Conservation (phyloP, 2,329 filamentous ascomycete species). For the Colletotrichum falcatum region DNA sequence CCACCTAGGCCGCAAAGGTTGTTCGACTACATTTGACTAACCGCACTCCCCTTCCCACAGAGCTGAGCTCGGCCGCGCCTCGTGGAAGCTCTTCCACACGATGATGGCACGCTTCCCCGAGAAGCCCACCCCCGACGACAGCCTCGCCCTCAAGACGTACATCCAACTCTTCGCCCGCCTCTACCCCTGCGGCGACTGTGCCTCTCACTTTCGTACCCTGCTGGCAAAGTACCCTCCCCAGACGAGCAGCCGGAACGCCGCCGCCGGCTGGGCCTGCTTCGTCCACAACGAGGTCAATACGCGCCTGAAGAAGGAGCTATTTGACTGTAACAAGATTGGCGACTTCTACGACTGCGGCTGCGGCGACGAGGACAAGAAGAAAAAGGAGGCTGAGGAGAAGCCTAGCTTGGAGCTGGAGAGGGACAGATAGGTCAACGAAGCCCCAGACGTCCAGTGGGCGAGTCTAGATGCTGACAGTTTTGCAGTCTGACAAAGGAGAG, state of each 20-base stretch:
- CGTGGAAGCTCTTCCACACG: constrained; percentile 78
- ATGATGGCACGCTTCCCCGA: constrained; percentile 79
- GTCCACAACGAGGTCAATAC: constrained; percentile 77
- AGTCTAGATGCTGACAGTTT: constrained; percentile 4
- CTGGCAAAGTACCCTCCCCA: constrained; percentile 74
- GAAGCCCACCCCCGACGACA: constrained; percentile 71
- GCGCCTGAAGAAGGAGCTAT: constrained; percentile 69
- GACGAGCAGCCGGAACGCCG: constrained; percentile 71
- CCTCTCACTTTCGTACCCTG: constrained; percentile 73
- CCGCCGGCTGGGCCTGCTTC: constrained; percentile 76
- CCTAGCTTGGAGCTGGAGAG: constrained; percentile 37
- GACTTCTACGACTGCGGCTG: constrained; percentile 81
- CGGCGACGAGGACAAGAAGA: constrained; percentile 70
- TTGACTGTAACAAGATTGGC: constrained; percentile 75
- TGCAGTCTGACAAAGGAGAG: constrained; percentile 30
- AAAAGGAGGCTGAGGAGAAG: constrained; percentile 44
- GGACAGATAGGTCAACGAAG: constrained; percentile 17
- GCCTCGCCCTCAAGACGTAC: constrained; percentile 72
- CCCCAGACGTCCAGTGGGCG: too few species aligned
- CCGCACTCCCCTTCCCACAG: constrained; percentile 48
- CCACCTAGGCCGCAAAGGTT: not conserved
- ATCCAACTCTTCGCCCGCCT: constrained; percentile 75
- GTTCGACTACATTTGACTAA: constrained; percentile 23
- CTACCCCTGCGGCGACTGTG: constrained; percentile 79
- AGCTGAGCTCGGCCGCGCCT: constrained; percentile 74